Percentiles rank a stretch among this genome's conserved stretches.
These are phyloP conservation scores for Citrus trifoliata DNA, from an alignment of 345 rosid genomes.

Conservation along the genomic window DNA sequence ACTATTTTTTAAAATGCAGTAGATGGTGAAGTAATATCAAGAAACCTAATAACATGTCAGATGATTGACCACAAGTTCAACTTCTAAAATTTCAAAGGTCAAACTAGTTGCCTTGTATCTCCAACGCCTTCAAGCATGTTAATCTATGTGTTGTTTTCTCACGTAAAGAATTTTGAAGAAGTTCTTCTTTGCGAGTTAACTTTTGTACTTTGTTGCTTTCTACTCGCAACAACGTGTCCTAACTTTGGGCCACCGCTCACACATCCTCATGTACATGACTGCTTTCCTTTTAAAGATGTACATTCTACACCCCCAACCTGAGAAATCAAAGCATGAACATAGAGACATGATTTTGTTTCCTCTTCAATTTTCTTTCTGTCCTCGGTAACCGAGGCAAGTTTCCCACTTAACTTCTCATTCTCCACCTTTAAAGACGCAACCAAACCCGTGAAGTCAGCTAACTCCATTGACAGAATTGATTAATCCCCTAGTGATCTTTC, in stretches of 20 bases:
- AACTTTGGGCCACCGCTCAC: conserved; percentile 48
- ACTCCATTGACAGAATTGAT: conserved; percentile 37
- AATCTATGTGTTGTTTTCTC: conserved; percentile 61
- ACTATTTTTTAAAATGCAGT: background rate
- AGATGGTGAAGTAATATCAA: background rate
- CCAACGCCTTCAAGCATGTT: conserved; percentile 46
- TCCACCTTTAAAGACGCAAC: conserved; percentile 43
- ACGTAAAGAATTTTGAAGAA: conserved; percentile 55
- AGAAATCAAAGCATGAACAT: conserved; percentile 40
- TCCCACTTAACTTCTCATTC: conserved; percentile 48
- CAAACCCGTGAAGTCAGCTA: conserved; percentile 41
- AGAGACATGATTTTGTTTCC: conserved; percentile 32
- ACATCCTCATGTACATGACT: conserved; percentile 39
- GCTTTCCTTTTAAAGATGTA: conserved; percentile 33
- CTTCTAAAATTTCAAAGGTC: conserved; percentile 68
- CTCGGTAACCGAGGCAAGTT: conserved; percentile 39
- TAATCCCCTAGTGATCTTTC: conserved; percentile 47
- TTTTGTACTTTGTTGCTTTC: conserved; percentile 74
- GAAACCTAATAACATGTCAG: conserved; percentile 1
- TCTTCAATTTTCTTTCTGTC: conserved; percentile 46
- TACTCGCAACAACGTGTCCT: conserved; percentile 55
- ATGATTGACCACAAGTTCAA: conserved; percentile 76
- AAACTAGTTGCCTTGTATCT: conserved; percentile 33
- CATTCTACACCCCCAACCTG: conserved; percentile 35
- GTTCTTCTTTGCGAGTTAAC: conserved; percentile 54